Evolutionary conservation across 768 basidiomycete genomes (phyloP), one percentile per base, ranked within the genome.

Genomic region (Tricholoma bakamatsutake): DNA sequence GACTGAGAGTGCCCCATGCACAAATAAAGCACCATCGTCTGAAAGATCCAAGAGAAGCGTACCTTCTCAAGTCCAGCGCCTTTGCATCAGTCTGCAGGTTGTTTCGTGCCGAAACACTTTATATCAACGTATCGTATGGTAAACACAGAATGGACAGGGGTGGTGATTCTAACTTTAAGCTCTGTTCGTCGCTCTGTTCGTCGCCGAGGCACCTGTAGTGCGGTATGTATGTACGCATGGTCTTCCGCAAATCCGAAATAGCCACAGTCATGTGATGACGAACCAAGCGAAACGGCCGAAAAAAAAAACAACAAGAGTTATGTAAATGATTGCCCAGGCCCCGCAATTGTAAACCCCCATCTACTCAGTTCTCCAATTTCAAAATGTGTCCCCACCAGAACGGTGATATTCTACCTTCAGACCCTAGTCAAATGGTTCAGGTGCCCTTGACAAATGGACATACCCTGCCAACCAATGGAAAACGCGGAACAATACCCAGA

Each of bases 361-460:
- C 40, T 52, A 24, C 50, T 39, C 17, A 10, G 24, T 35, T 35
- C 18, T 21, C 10, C 18, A 52, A 31, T 28, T 55, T 37, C 54
- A 74, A 63, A 68, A 88, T 88, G 85, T 90, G 87, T 68, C 83
- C 84, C 34, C 79, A 79, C 68, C 67, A 72, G 62, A 82, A 77
- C 72, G 75, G 70, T 56, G 80, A 84, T 64, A 52, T 71, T n/a
- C 57, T 73, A 47, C 68, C 80, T 43, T 63, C 72, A 46, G 75
- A 72, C 57, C 73, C 69, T 53, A 65, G 69, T 57, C 80, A 93
- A 53, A 89, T 93, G 90, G 88, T 93, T 53, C 68, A 79, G 30
- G 80, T 93, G 51, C 82, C 84, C 52, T 73, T 82, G 58, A 68
- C 72, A 64, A 82, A 78, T 60, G 72, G 79, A 65, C 55, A 64